Evolutionary conservation across 495 filamentous ascomycete species (phyloP).

Genomic region (Neurospora sp.): DNA sequence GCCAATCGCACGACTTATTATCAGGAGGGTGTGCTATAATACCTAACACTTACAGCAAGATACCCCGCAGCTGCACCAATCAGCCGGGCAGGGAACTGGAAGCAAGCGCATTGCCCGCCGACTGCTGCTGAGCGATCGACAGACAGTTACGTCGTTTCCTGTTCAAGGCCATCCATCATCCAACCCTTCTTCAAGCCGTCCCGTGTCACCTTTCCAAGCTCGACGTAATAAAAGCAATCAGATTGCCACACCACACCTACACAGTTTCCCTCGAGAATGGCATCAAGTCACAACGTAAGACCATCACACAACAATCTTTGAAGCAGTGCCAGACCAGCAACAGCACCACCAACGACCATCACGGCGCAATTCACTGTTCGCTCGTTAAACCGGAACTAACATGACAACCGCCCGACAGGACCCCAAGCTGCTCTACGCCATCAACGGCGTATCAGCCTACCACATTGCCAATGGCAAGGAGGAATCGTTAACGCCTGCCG

Average conservation of each 20-base stretch:
- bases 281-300: constrained; percentile 43
- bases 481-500: constrained; percentile 67
- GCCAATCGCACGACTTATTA: not conserved
- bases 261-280: constrained; percentile 18
- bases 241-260: not conserved
- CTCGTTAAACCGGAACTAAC: not conserved
- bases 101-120: not conserved
- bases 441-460: constrained; percentile 75
- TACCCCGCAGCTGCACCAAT: not conserved
- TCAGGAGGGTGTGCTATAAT: not conserved
- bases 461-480: constrained; percentile 85
- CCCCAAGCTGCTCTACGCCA: constrained; percentile 71
- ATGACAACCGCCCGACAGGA: constrained; percentile 34
- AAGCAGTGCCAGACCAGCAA: not conserved
- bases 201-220: not conserved
- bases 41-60: not conserved
- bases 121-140: not conserved
- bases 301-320: not conserved
- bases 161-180: not conserved
- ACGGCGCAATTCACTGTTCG: not conserved
- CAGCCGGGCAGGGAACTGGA: not conserved
- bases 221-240: not conserved
- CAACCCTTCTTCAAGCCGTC: not conserved
- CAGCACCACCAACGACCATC: not conserved
- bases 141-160: not conserved